phyloP scores from a whole-genome alignment of 345 rosid species.

The Syzygium oleosum region DNA sequence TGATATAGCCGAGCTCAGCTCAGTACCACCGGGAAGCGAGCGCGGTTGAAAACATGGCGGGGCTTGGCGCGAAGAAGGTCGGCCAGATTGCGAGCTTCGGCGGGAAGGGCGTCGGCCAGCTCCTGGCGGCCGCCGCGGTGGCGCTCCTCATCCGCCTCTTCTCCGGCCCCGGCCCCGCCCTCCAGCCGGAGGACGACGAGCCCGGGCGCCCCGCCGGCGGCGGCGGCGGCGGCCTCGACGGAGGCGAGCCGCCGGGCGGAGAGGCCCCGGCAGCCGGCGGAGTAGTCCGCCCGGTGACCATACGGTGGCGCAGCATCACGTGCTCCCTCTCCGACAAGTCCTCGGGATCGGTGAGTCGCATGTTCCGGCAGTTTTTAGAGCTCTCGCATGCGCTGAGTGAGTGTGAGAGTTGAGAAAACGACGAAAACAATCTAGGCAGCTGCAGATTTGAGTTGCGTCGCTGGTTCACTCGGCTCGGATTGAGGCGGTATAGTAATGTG shows the following conservation, averaged over 20 bases:
- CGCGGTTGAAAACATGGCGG: slow-evolving; percentile 6
- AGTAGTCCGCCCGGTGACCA: slow-evolving; percentile 65
- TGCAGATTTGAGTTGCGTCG: background rate
- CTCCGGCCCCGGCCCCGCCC: slow-evolving; percentile 72
- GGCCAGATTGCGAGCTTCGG: slow-evolving; percentile 50
- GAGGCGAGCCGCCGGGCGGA: background rate
- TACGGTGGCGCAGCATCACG: slow-evolving; percentile 74
- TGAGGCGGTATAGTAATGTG: background rate
- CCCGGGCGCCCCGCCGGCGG: slow-evolving; percentile 1
- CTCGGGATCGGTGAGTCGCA: slow-evolving; percentile 53
- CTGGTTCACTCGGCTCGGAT: background rate
- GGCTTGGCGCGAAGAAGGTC: slow-evolving; percentile 52
- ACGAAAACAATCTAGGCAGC: background rate
- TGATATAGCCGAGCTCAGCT: background rate
- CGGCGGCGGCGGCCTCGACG: slow-evolving; percentile 6
- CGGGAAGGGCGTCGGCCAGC: slow-evolving; percentile 63
- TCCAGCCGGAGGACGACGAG: slow-evolving; percentile 38
- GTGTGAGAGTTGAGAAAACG: background rate
- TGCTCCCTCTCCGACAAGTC: slow-evolving; percentile 81
- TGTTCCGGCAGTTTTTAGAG: background rate
- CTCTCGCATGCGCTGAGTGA: background rate
- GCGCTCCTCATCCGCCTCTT: slow-evolving; percentile 69
- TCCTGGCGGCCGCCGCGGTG: slow-evolving; percentile 68
- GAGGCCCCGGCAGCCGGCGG: slow-evolving; percentile 31
- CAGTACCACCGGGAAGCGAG: background rate